phyloP scores from a whole-genome alignment of 208 protist species.

The Porcisia hertigi region DNA sequence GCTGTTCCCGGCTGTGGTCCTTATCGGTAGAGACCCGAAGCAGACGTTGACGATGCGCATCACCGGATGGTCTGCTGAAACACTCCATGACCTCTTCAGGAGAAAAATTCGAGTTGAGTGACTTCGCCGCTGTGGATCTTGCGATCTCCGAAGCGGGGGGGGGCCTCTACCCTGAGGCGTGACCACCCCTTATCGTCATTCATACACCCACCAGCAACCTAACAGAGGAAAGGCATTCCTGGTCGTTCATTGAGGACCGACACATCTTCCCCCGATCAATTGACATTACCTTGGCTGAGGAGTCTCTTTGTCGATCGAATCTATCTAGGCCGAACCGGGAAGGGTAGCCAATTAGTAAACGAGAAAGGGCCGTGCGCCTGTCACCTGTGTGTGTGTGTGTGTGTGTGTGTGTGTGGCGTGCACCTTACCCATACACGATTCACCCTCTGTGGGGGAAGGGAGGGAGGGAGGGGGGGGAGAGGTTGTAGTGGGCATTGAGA shows the following conservation, averaged over 20 bases:
- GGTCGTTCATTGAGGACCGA: not conserved
- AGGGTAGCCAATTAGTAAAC: too few relatives aligned
- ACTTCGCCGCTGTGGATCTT: not conserved
- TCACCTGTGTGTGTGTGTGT: too few relatives aligned
- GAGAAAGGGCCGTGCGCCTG: too few relatives aligned
- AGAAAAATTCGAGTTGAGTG: slow-evolving; percentile 30
- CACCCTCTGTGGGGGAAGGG: too few relatives aligned
- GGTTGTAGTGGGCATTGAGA: too few relatives aligned
- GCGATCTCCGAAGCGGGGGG: not conserved
- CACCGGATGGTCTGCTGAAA: slow-evolving; percentile 34
- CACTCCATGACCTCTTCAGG: slow-evolving; percentile 34
- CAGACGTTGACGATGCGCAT: slow-evolving; percentile 29
- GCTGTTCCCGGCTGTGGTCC: slow-evolving; percentile 25
- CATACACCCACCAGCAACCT: too few relatives aligned
- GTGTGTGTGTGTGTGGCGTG: too few relatives aligned
- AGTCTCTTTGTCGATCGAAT: too few relatives aligned
- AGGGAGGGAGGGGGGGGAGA: too few relatives aligned
- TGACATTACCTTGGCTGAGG: too few relatives aligned
- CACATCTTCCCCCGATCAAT: not conserved
- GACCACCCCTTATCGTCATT: not conserved
- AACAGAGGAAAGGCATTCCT: not conserved
- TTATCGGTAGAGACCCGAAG: slow-evolving; percentile 13
- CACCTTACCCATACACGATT: too few relatives aligned
- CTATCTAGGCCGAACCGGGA: too few relatives aligned
- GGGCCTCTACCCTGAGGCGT: not conserved